Evolutionary conservation across 1,284 basidiomycete genomes (phyloP).

Genomic region (Leucoagaricus sp.): DNA sequence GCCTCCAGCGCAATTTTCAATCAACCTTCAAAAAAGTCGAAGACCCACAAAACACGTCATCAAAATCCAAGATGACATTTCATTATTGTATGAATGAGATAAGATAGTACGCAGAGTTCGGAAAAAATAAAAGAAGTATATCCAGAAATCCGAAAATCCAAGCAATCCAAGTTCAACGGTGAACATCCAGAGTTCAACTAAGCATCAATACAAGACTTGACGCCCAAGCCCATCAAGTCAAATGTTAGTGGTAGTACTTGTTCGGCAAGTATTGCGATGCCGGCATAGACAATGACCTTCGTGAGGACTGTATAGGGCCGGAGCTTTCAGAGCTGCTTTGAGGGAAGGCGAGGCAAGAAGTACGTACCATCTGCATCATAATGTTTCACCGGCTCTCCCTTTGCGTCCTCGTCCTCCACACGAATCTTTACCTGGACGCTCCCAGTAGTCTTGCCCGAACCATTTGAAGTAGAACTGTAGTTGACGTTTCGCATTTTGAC

Average conservation of each 20-base stretch:
- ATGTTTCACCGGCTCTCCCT: conserved; percentile 54
- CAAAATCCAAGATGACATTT: too few species aligned
- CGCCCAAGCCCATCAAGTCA: conserved; percentile 68
- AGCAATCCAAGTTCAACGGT: too few species aligned
- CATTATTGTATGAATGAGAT: too few species aligned
- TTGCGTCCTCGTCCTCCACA: conserved; percentile 21
- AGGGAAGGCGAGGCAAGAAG: conserved; percentile 4
- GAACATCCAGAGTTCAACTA: conserved; percentile 17
- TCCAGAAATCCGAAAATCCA: too few species aligned
- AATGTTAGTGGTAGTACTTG: conserved; percentile 70
- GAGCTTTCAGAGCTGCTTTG: conserved; percentile 1
- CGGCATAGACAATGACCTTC: conserved; percentile 89
- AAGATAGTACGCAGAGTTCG: too few species aligned
- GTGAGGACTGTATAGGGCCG: conserved; percentile 76
- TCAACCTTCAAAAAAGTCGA: too few species aligned
- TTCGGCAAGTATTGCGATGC: conserved; percentile 73
- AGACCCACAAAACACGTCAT: too few species aligned
- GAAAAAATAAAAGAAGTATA: too few species aligned
- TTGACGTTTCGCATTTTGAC: conserved; percentile 27
- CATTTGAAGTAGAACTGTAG: conserved; percentile 20
- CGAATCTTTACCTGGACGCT: conserved; percentile 29
- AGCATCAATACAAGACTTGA: conserved; percentile 31
- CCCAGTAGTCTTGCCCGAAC: conserved; percentile 14
- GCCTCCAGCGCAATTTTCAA: too few species aligned
- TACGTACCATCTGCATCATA: conserved; percentile 85